Evolutionary conservation across 768 basidiomycete genomes (phyloP).

Genomic region (Lentinula guzmanii): DNA sequence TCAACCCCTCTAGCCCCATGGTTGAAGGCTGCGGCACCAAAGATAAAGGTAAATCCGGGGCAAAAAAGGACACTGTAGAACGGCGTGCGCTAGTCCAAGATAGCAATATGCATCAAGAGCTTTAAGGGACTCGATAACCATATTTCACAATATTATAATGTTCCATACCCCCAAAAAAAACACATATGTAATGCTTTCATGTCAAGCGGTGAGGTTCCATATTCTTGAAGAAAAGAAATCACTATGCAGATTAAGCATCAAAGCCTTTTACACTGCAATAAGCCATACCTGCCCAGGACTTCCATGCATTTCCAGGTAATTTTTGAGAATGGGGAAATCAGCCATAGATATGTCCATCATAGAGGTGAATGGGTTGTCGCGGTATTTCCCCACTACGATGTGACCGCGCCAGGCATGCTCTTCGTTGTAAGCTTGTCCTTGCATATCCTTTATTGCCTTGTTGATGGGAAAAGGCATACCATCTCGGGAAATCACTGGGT

Average conservation of each 20-base stretch:
- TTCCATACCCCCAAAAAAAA: not conserved
- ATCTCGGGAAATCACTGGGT: slow-evolving; percentile 69
- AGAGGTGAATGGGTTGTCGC: slow-evolving; percentile 43
- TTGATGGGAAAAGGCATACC: slow-evolving; percentile 81
- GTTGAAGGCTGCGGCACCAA: slow-evolving; percentile 70
- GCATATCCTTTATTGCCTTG: slow-evolving; percentile 69
- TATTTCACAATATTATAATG: not conserved
- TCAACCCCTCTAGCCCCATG: slow-evolving; percentile 70
- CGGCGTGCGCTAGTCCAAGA: slow-evolving; percentile 7
- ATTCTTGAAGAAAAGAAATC: not conserved
- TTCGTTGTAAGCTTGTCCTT: slow-evolving; percentile 56
- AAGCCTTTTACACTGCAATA: not conserved
- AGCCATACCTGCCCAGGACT: slow-evolving; percentile 37
- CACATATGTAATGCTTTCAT: not conserved
- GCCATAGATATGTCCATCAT: slow-evolving; percentile 78
- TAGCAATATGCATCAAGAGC: slow-evolving; percentile 22
- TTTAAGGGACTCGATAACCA: slow-evolving; percentile 17
- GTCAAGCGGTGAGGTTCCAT: too few species aligned
- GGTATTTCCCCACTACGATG: slow-evolving; percentile 70
- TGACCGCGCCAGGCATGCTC: slow-evolving; percentile 74
- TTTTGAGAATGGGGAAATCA: slow-evolving; percentile 77
- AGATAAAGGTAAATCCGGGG: slow-evolving; percentile 33
- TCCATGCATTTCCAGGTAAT: slow-evolving; percentile 66
- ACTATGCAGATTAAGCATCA: not conserved
- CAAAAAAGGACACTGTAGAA: slow-evolving; percentile 21